phyloP scores from a whole-genome alignment of 352 stramenopile genomes.

The Phytophthora litchii region DNA sequence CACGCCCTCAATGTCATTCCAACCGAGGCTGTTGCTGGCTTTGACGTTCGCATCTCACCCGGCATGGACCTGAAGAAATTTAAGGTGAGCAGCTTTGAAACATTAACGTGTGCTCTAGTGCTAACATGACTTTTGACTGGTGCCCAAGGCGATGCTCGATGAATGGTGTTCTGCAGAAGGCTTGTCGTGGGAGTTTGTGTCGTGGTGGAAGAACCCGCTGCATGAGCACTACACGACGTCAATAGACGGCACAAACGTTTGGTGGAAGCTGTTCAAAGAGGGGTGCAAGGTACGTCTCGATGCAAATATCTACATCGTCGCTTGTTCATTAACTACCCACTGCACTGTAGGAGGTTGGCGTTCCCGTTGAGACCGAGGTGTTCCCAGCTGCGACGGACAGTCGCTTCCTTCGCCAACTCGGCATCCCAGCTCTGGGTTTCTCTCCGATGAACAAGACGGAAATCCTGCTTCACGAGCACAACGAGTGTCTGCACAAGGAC shows the following conservation, averaged over 20 bases:
- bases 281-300: constrained; percentile 38
- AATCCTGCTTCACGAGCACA: constrained; percentile 96
- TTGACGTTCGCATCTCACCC: constrained; percentile 95
- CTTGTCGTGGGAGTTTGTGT: constrained; percentile 82
- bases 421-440: constrained; percentile 93
- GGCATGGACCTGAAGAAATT: constrained; percentile 87
- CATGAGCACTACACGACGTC: constrained; percentile 72
- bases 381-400: constrained; percentile 96
- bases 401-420: constrained; percentile 90
- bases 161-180: constrained; percentile 89
- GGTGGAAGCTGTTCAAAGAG: constrained; percentile 63
- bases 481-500: constrained; percentile 93
- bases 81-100: constrained; percentile 27
- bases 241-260: constrained; percentile 55
- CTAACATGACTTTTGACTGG: neutral
- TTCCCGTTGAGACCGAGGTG: constrained; percentile 87
- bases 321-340: neutral
- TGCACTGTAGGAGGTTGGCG: constrained; percentile 49
- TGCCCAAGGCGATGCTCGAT: constrained; percentile 76
- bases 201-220: constrained; percentile 46
- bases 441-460: constrained; percentile 95
- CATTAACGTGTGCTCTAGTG: neutral
- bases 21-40: constrained; percentile 86
- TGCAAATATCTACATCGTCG: no score
- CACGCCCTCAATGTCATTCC: constrained; percentile 96